Evolutionary conservation across 768 basidiomycete species (phyloP), one percentile per base, ranked within the genome.

Genomic region (Grammothele lineata): DNA sequence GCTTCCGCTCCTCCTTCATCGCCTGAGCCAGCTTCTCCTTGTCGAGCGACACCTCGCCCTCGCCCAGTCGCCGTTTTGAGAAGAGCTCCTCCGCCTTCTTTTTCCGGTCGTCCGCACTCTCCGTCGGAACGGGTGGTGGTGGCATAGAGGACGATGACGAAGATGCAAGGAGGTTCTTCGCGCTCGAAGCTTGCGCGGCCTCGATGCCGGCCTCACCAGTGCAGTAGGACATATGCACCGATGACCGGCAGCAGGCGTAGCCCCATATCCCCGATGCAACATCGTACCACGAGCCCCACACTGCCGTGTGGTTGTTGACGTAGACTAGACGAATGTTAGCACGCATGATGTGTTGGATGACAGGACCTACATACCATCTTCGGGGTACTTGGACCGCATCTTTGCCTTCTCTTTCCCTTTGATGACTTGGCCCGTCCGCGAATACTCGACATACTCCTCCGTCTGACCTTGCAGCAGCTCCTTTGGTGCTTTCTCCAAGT

Each of bases 201-300:
- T 80, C 78, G 51, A 87, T 94, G 50, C 90, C 92, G 23, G 84
- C 89, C 62, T 78, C 62, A 3, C 94, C 94, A 44, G 93, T 83
- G 62, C 94, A 97, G 63, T 97, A 97, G 15, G 94, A 94, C 40
- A 88, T 70, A 58, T 92, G 86, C 23, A 92, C 71, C 37, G 61
- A 74, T 9, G 92, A 93, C 61, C 96, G 94, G 61, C 96, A 99
- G 65, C 96, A 99, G 22, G 80, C 85, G 65, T 86, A 99, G 30
- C 96, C 96, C 96, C 96, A 99, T 49, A 71, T 61, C 12, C 83
- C 80, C 3, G 77, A 74, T 11, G 78, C 69, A 14, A 70, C 51
- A 55, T 89, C 83, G 63, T 89, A 98, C 83, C 84, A 98, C 36
- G 96, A 99, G 37, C 96, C 96, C 96, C 96, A 99, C n/a, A 97